These are phyloP conservation scores for Microcos paniculata DNA, from an alignment of 345 rosid genomes.

Conservation along the genomic window DNA sequence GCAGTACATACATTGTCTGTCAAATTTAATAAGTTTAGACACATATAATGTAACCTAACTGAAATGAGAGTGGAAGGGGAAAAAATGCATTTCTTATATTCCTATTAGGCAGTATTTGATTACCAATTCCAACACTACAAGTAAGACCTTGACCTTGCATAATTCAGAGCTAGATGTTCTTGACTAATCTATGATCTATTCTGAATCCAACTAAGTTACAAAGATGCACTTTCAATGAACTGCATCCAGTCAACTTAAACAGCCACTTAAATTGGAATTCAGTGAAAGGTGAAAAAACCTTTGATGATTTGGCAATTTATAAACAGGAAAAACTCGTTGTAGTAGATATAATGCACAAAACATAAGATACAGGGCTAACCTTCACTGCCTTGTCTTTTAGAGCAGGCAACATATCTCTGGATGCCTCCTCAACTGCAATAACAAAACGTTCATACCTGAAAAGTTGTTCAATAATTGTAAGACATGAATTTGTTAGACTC, in stretches of 20 bases:
- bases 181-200: slow-evolving; percentile 1
- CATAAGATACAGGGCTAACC: slow-evolving; percentile 37
- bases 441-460: slow-evolving; percentile 85
- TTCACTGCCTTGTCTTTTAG: slow-evolving; percentile 87
- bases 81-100: background rate
- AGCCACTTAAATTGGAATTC: background rate
- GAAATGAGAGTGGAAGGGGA: background rate
- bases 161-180: background rate
- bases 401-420: slow-evolving; percentile 81
- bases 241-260: background rate
- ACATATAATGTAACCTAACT: slow-evolving; percentile 1
- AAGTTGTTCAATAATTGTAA: background rate
- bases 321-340: background rate
- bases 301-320: background rate
- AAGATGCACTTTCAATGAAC: background rate
- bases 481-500: background rate
- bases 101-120: background rate
- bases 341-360: background rate
- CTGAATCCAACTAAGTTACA: background rate
- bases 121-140: background rate
- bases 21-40: slow-evolving; percentile 6
- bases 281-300: background rate
- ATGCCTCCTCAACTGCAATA: slow-evolving; percentile 84
- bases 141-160: background rate
- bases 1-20: slow-evolving; percentile 71